Evolutionary conservation across 1,284 basidiomycete species (phyloP).

Genomic region (Amylostereum areolatum): DNA sequence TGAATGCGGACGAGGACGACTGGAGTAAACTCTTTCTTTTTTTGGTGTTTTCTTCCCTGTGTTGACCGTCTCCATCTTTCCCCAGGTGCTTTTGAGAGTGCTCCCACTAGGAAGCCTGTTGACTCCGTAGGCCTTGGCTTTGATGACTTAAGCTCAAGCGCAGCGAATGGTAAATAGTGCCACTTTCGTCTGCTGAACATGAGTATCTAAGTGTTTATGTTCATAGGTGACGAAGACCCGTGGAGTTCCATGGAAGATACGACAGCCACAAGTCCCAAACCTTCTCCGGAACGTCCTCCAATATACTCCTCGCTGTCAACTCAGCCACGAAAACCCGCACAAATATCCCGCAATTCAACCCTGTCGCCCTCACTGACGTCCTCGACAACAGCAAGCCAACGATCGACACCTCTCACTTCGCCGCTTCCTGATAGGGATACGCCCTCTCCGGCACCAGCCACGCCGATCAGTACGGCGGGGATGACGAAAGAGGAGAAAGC

Average conservation of each 20-base stretch:
- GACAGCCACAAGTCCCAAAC: neutral
- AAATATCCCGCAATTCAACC: neutral
- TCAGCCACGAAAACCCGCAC: conserved; percentile 1
- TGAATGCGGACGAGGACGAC: conserved; percentile 86
- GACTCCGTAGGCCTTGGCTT: conserved; percentile 16
- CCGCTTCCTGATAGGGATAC: conserved; percentile 12
- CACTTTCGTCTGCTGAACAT: neutral
- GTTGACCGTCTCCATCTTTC: no score
- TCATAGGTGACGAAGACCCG: conserved; percentile 15
- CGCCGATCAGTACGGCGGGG: conserved; percentile 24
- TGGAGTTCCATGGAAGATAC: conserved; percentile 14
- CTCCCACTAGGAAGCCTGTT: conserved; percentile 30
- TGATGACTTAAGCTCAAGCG: conserved; percentile 3
- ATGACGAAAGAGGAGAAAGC: conserved; percentile 87
- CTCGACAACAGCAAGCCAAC: conserved; percentile 3
- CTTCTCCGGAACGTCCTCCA: conserved; percentile 1
- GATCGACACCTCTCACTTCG: conserved; percentile 4
- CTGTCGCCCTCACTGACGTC: neutral
- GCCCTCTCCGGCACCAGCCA: conserved; percentile 13
- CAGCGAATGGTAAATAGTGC: conserved; percentile 2
- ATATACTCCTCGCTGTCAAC: conserved; percentile 8
- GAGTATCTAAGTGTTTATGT: neutral
- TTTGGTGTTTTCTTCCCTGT: no score
- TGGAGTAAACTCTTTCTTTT: conserved; percentile 63
- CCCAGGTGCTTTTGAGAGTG: conserved; percentile 79